phyloP scores from a whole-genome alignment of 257 asterid species.

The Gentiana dahurica region DNA sequence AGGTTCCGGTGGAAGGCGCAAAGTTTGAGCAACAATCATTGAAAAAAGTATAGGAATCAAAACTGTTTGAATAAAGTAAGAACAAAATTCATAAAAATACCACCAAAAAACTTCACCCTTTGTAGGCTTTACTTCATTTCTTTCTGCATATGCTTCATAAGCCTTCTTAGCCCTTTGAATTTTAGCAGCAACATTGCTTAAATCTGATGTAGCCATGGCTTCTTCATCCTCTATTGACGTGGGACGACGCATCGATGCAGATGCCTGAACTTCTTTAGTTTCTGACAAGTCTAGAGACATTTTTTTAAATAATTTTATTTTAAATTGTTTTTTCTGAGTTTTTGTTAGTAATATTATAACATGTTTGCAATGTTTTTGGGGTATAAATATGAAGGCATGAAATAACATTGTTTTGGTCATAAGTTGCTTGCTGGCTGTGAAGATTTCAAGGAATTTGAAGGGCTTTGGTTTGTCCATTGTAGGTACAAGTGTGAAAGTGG shows the following conservation, averaged over 20 bases:
- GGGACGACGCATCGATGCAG: conserved; percentile 11
- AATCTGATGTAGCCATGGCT: conserved; percentile 28
- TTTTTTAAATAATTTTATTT: background rate
- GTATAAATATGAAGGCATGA: conserved; percentile 15
- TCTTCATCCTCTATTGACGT: conserved; percentile 18
- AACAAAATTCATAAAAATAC: conserved; percentile 75
- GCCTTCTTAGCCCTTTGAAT: conserved; percentile 32
- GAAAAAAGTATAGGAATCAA: conserved; percentile 72
- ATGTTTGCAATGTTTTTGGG: conserved; percentile 1
- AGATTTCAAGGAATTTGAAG: conserved; percentile 36
- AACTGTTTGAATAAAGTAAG: conserved; percentile 65
- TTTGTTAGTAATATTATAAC: background rate
- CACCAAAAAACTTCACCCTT: conserved; percentile 53
- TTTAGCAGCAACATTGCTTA: conserved; percentile 31
- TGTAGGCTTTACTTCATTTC: conserved; percentile 45
- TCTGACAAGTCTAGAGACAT: conserved; percentile 7
- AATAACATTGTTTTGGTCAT: conserved; percentile 11
- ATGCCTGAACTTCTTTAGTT: conserved; percentile 5
- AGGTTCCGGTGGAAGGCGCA: conserved; percentile 41
- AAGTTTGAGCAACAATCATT: conserved; percentile 69
- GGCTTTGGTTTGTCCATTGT: conserved; percentile 37
- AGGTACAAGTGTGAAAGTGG: background rate
- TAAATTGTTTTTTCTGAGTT: background rate
- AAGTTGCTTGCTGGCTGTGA: conserved; percentile 42
- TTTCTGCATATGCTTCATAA: conserved; percentile 29